These are phyloP conservation scores for Penicillium capsulatum DNA, from an alignment of 2,329 filamentous ascomycete genomes.

Conservation along the genomic window DNA sequence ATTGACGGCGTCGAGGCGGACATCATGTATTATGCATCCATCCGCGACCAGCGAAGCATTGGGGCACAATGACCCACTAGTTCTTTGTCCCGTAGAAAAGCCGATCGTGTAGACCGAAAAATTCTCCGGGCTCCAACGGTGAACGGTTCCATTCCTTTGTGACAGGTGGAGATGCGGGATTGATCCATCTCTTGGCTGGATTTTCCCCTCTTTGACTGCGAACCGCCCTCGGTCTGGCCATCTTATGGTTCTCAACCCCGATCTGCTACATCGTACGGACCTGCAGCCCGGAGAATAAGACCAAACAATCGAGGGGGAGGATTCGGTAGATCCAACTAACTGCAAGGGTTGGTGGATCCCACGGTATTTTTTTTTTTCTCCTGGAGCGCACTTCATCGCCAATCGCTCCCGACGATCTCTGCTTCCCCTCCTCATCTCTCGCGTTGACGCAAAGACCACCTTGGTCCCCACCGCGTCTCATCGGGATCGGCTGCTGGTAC, in stretches of 20 bases:
- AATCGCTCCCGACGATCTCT: too few species aligned
- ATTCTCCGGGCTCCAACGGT: too few species aligned
- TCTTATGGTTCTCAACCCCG: too few species aligned
- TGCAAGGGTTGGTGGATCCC: slow-evolving; percentile 4
- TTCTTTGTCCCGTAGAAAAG: too few species aligned
- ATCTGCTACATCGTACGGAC: too few species aligned
- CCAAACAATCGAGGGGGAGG: neutral
- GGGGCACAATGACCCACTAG: neutral
- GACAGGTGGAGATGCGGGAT: neutral
- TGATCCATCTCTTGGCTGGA: slow-evolving; percentile 1
- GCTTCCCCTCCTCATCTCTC: neutral
- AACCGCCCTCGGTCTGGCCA: neutral
- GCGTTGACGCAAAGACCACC: neutral
- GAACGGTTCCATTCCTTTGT: too few species aligned
- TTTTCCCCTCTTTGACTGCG: too few species aligned
- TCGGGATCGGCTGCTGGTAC: slow-evolving; percentile 14
- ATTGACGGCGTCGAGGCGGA: neutral
- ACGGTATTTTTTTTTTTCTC: too few species aligned
- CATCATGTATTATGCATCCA: neutral
- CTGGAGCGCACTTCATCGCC: too few species aligned
- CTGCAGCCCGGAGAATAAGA: slow-evolving; percentile 6
- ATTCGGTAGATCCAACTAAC: neutral
- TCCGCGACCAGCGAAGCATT: neutral
- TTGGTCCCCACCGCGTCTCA: too few species aligned
- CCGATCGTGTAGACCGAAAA: too few species aligned